Base-by-base conservation (phyloP, 2,329 filamentous ascomycete genomes). In the Diaporthe batatas region DNA sequence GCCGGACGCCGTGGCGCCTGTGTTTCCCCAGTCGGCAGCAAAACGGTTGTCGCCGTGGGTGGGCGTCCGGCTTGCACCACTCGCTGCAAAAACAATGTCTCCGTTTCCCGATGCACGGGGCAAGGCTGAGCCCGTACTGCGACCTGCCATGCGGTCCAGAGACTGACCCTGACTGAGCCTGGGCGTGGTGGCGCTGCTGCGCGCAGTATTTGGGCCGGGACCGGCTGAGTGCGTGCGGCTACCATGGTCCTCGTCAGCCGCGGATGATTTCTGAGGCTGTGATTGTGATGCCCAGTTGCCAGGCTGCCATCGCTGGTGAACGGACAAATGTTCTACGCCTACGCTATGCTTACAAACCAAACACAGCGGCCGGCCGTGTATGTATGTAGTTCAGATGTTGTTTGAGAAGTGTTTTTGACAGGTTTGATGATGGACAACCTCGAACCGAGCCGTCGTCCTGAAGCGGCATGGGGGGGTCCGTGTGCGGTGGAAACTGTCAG, bases 361-460 rank as follows among this genome's bases (percentile, higher is more conserved):
- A 62, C 16, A 47, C 25, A 44, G 54, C 39, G 29, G 58, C 58
- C 18, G 25, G 16, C 62, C 57, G 36, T 57, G 32, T 51, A n/a
- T 5, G 29, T 29, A 29, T 2, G 25, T 62, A 32, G 44, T 62
- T 36, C 47, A 29, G 44, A 70, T 53, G 68, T 44, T 62, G 55
- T 70, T 70, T 62, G 55, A 62, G 44, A 53, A 59, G 44, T 70
- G 68, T 70, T 57, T 59, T 59, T 59, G 68, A 59, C 68, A 39
- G 55, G 68, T 70, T 62, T 70, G 55, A 70, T 70, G 25, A 51
- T 29, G 39, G 21, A 59, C 54, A 59, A 58, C 54, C 47, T 67
- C 62, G 62, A 67, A 70, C 49, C 42, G 29, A 70, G 54, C 68
- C 68, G 68, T 70, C 57, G 55, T 53, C 55, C 44, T 59, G 68